These are phyloP conservation scores for Cladosporium sp. DNA, from an alignment of 2,329 filamentous ascomycete species.

Conservation along the genomic window DNA sequence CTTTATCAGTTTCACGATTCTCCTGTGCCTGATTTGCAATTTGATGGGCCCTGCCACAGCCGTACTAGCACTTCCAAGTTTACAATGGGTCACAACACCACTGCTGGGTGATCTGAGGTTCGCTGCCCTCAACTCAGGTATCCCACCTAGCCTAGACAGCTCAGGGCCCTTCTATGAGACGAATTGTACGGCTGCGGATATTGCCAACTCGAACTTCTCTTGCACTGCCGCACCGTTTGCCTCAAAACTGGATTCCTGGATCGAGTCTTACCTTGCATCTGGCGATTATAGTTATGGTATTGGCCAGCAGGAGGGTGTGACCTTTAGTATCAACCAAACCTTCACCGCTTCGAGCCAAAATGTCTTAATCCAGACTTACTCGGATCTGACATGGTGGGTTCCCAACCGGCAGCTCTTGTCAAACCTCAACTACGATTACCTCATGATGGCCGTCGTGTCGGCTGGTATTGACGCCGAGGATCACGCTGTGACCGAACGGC, in stretches of 20 bases:
- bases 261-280: conserved; percentile 6
- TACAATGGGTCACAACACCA: conserved; percentile 28
- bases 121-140: not conserved
- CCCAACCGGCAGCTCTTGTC: conserved; percentile 28
- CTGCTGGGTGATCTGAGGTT: conserved; percentile 7
- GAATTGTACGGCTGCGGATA: not conserved
- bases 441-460: conserved; percentile 4
- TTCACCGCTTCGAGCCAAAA: conserved; percentile 9
- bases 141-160: not conserved
- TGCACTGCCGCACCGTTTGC: conserved; percentile 9
- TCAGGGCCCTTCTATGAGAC: not conserved
- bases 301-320: not conserved
- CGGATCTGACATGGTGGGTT: conserved; percentile 23
- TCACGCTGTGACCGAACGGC: not conserved
- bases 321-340: conserved; percentile 5
- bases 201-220: conserved; percentile 12
- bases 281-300: not conserved
- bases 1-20: conserved; percentile 1
- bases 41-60: conserved; percentile 36
- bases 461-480: not conserved
- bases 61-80: conserved; percentile 31
- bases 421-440: conserved; percentile 21
- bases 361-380: not conserved
- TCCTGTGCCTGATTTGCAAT: conserved; percentile 32
- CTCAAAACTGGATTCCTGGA: conserved; percentile 21